These are phyloP conservation scores for Boletellus ananas DNA, from an alignment of 768 basidiomycete genomes.

Conservation along the genomic window DNA sequence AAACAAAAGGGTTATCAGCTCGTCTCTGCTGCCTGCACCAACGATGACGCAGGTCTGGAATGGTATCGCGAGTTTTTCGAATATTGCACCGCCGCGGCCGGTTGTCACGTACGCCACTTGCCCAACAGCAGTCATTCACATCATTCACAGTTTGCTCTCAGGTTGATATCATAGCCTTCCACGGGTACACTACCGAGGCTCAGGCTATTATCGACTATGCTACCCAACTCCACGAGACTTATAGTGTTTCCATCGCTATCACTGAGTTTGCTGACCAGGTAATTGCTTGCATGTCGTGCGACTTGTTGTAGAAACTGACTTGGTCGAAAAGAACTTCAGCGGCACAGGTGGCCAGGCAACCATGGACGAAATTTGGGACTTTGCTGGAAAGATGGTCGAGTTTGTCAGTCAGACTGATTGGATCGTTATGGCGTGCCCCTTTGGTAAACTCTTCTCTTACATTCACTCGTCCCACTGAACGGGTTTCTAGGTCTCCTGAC, in stretches of 20 bases:
- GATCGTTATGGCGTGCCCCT: constrained; percentile 45
- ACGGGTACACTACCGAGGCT: constrained; percentile 61
- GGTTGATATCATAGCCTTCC: constrained; percentile 57
- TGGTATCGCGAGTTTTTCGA: constrained; percentile 65
- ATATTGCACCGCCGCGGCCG: constrained; percentile 33
- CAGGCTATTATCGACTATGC: constrained; percentile 51
- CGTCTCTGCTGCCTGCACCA: constrained; percentile 65
- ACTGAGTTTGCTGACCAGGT: constrained; percentile 76
- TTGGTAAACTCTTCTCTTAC: constrained; percentile 46
- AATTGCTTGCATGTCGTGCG: background rate
- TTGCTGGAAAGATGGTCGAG: constrained; percentile 38
- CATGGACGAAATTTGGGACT: constrained; percentile 38
- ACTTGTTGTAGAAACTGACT: background rate
- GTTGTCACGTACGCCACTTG: constrained; percentile 46
- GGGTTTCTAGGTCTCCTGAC: constrained; percentile 44
- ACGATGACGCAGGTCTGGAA: constrained; percentile 47
- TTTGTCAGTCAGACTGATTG: constrained; percentile 43
- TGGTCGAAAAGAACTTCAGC: constrained; percentile 47
- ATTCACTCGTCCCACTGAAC: constrained; percentile 6
- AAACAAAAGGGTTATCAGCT: constrained; percentile 51
- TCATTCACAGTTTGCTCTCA: constrained; percentile 22
- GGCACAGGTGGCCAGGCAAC: constrained; percentile 36
- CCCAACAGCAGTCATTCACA: background rate
- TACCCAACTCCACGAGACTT: constrained; percentile 41
- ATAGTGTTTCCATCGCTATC: constrained; percentile 43